A percentile compares a stretch with the other conserved stretches of the same genome.
Evolutionary conservation across 768 basidiomycete genomes (phyloP).

Genomic region (Strobilomyces echinocephalus): DNA sequence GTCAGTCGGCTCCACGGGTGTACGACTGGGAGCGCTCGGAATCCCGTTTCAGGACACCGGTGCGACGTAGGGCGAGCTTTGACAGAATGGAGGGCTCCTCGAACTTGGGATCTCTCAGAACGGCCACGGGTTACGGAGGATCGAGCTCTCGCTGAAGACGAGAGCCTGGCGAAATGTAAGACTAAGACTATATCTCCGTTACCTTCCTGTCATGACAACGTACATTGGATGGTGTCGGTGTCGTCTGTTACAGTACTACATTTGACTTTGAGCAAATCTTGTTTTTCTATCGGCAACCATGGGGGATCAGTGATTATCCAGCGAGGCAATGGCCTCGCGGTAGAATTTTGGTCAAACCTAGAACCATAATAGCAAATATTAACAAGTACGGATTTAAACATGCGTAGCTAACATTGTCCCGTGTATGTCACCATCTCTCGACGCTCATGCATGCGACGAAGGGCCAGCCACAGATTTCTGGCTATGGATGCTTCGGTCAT

Average conservation of each 20-base stretch:
- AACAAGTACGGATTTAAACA: conserved; percentile 16
- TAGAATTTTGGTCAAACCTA: background rate
- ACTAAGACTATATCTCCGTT: background rate
- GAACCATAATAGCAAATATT: conserved; percentile 3
- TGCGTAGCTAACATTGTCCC: background rate
- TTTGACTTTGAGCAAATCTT: background rate
- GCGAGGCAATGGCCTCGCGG: background rate
- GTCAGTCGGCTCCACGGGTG: conserved; percentile 24
- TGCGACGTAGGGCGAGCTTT: conserved; percentile 23
- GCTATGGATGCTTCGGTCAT: conserved; percentile 6
- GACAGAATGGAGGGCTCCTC: conserved; percentile 70
- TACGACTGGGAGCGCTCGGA: conserved; percentile 61
- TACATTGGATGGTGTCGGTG: background rate
- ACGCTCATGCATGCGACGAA: conserved; percentile 1
- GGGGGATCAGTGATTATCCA: background rate
- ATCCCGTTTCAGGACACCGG: conserved; percentile 24
- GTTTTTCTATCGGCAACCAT: background rate
- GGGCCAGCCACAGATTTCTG: conserved; percentile 4
- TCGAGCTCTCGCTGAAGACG: conserved; percentile 58
- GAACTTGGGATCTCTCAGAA: conserved; percentile 64
- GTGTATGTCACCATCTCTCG: conserved; percentile 1
- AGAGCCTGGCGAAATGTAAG: background rate
- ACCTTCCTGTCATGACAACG: background rate
- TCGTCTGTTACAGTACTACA: conserved; percentile 2
- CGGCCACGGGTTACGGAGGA: conserved; percentile 77